phyloP scores from a whole-genome alignment of 306 rosid species.

The Canavalia gladiata region DNA sequence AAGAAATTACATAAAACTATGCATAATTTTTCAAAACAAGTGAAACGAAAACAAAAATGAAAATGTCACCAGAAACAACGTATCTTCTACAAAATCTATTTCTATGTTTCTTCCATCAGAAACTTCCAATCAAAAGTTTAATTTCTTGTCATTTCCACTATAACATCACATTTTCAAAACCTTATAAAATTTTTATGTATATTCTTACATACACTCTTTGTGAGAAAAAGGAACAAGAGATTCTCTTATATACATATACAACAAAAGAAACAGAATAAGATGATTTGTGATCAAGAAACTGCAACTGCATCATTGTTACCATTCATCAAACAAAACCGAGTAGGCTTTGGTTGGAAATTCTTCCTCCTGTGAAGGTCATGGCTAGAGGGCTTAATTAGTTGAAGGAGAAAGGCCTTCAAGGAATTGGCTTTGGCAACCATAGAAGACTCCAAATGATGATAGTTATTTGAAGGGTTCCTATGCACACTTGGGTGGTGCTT shows the following conservation, averaged over 20 bases:
- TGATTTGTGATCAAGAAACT: conserved; percentile 29
- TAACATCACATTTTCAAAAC: conserved; percentile 4
- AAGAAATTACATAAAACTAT: background rate
- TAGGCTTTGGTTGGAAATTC: conserved; percentile 66
- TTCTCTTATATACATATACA: background rate
- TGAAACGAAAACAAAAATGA: background rate
- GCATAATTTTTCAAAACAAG: background rate
- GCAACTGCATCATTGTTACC: conserved; percentile 38
- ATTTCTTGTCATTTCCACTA: background rate
- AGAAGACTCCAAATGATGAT: conserved; percentile 36
- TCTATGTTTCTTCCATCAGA: background rate
- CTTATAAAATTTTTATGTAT: background rate
- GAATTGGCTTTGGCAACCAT: conserved; percentile 39
- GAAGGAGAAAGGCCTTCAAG: conserved; percentile 55
- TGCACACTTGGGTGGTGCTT: background rate
- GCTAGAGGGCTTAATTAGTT: conserved; percentile 61
- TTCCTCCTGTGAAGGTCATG: conserved; percentile 64
- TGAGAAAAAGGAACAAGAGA: background rate
- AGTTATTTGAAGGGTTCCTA: background rate
- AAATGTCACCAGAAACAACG: background rate
- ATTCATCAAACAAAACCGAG: conserved; percentile 60
- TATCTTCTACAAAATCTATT: background rate
- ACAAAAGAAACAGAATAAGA: background rate
- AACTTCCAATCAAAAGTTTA: conserved; percentile 5
- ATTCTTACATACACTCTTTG: conserved; percentile 3